Conservation (phyloP, 441 rosid genomes). For the Pelargonium australe region DNA sequence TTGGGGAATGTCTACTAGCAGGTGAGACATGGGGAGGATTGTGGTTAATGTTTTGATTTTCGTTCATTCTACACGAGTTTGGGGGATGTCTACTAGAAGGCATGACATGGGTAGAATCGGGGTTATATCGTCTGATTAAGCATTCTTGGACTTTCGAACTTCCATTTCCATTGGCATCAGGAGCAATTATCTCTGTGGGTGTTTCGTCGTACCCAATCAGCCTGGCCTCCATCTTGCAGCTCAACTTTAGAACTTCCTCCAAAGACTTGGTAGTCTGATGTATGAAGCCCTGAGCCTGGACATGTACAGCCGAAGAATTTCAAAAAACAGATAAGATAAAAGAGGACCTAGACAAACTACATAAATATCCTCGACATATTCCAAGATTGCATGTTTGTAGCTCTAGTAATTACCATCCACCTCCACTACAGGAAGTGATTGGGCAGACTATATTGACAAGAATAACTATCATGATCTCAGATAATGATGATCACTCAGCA, state of each 20-base stretch:
- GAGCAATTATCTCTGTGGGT: conserved; percentile 41
- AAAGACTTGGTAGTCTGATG: conserved; percentile 41
- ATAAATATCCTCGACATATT: neutral
- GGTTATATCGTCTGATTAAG: conserved; percentile 17
- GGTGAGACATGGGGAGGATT: conserved; percentile 21
- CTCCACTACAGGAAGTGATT: neutral
- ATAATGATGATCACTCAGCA: neutral
- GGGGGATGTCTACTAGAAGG: conserved; percentile 19
- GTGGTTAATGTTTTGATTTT: conserved; percentile 17
- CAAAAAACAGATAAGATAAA: neutral
- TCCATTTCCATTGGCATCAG: conserved; percentile 25
- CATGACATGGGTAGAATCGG: conserved; percentile 15
- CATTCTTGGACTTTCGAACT: conserved; percentile 30
- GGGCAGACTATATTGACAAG: neutral
- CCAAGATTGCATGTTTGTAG: neutral
- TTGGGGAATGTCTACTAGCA: conserved; percentile 16
- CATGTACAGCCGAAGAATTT: neutral
- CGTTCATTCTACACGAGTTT: conserved; percentile 16
- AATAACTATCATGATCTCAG: neutral
- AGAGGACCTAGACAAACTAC: neutral
- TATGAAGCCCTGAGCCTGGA: conserved; percentile 55
- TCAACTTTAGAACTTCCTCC: conserved; percentile 53
- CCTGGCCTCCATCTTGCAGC: conserved; percentile 48
- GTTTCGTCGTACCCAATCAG: conserved; percentile 83
- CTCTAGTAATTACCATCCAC: neutral